Percentiles rank a stretch among this genome's conserved stretches.
phyloP scores from a whole-genome alignment of 306 rosid species.

The Prosopis cineraria region DNA sequence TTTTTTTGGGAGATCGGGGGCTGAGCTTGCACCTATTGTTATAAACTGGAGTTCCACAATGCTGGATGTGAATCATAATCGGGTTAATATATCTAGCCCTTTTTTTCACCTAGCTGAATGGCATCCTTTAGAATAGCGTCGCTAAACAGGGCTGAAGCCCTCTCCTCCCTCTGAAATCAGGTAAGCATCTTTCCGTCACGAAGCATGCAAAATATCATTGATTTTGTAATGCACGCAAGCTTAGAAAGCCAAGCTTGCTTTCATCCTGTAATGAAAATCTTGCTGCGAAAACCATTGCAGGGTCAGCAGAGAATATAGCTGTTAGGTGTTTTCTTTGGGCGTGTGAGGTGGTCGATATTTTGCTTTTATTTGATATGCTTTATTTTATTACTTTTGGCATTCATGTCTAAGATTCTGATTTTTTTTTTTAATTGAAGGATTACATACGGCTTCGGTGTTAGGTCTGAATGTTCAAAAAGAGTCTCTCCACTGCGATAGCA shows the following conservation, averaged over 20 bases:
- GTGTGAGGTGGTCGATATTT: conserved; percentile 18
- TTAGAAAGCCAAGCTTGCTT: not conserved
- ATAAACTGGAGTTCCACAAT: conserved; percentile 72
- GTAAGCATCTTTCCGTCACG: conserved; percentile 33
- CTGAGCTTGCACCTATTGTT: conserved; percentile 46
- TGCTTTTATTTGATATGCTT: not conserved
- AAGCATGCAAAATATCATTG: not conserved
- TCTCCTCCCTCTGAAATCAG: conserved; percentile 44
- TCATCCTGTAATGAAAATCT: not conserved
- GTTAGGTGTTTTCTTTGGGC: conserved; percentile 17
- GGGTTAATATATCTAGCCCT: conserved; percentile 46
- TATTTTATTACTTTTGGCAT: conserved; percentile 29
- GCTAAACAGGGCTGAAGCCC: conserved; percentile 68
- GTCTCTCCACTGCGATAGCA: conserved; percentile 45
- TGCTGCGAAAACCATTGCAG: not conserved
- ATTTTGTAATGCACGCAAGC: not conserved
- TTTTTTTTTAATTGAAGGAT: conserved; percentile 45
- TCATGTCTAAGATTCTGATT: conserved; percentile 40
- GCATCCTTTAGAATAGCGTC: conserved; percentile 86
- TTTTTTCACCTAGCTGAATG: conserved; percentile 87
- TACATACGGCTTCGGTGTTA: conserved; percentile 35
- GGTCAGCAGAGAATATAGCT: conserved; percentile 21
- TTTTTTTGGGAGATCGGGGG: conserved; percentile 45
- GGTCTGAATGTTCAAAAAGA: conserved; percentile 65
- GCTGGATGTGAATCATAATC: conserved; percentile 66